Base-by-base conservation (phyloP, 2,329 filamentous ascomycete genomes). In the Fusarium virguliforme region DNA sequence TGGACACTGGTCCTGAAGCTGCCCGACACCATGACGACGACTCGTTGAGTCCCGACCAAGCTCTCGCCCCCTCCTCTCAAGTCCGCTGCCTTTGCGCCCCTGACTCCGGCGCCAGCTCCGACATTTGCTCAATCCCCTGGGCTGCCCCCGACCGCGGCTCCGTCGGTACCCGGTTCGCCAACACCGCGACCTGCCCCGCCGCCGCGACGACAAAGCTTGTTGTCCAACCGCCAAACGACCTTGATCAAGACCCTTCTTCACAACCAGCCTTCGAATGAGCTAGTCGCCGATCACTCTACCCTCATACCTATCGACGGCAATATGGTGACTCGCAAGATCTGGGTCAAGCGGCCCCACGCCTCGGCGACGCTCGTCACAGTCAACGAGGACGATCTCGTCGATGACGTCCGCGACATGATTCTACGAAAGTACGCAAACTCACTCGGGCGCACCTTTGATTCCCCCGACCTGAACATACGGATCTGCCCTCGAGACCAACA, bases 381-480 rank as follows among this genome's bases (percentile, higher is more conserved):
- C 75, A 87, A 90, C 74, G 93, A 97, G 76, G 94, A 97, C 76
- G 94, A 97, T 78, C 84, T 98, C 75, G 95, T 98, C 63, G 96
- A 99, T 80, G 95, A 98, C 81, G 91, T 97, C 68, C 92, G 95
- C 75, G 96, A 98, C 74, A 90, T 94, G 85, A 96, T 98, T 63
- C 84, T 98, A 74, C 90, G 90, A 77, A 98, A 98, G 84, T 99
- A 98, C 81, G 90, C 91, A 75, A 98, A 99, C 82, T 97, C 94
- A 13, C 86, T 99, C 28, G 95, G 95, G 56, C 91, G 91, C 74
- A 92, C 88, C 58, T 98, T 95, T 80, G 96, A 99, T 82, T 88
- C 96, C 10, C 96, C 96, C 12, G 96, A 99, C 80, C 88, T 99
- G 64, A 90, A 89, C 10, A 85, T 98, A 70, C 90, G 92, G 70